Evolutionary conservation across 371 early-diverging fungal species (phyloP).

Genomic region (Actinomucor elegans): DNA sequence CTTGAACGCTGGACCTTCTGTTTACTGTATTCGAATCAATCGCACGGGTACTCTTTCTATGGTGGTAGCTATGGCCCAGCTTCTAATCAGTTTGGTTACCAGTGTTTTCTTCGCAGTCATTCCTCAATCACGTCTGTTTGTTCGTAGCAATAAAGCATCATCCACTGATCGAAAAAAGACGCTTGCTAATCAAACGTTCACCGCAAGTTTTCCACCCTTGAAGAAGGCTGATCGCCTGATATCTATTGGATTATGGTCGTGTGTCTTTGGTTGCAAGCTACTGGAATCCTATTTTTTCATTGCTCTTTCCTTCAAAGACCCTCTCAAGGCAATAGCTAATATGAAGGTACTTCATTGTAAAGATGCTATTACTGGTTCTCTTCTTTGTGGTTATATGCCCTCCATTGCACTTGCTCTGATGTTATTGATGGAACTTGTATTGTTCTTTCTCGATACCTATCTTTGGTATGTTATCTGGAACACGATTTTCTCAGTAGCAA

Average conservation of each 20-base stretch:
- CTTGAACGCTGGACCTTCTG: constrained; percentile 67
- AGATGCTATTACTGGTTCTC: constrained; percentile 46
- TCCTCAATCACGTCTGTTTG: constrained; percentile 45
- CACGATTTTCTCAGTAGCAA: constrained; percentile 73
- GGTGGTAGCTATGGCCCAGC: constrained; percentile 63
- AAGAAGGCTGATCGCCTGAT: constrained; percentile 65
- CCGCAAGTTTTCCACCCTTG: constrained; percentile 77
- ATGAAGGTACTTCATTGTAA: constrained; percentile 56
- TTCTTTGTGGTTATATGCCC: constrained; percentile 65
- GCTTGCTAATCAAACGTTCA: constrained; percentile 69
- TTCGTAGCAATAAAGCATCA: constrained; percentile 24
- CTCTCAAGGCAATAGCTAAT: constrained; percentile 63
- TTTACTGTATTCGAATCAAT: constrained; percentile 53
- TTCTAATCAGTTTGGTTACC: constrained; percentile 62
- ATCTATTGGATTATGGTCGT: constrained; percentile 74
- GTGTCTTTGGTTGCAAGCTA: constrained; percentile 76
- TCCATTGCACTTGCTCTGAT: constrained; percentile 67
- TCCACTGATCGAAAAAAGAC: constrained; percentile 36
- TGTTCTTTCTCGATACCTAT: constrained; percentile 89
- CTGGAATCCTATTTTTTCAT: constrained; percentile 82
- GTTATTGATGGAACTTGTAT: constrained; percentile 70
- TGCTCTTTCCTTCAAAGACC: constrained; percentile 78
- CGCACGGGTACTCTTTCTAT: constrained; percentile 41
- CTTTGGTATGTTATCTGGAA: constrained; percentile 90
- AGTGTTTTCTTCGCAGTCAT: constrained; percentile 65